These are phyloP conservation scores for Pulveroboletus frians DNA, from an alignment of 768 basidiomycete genomes.

Conservation along the genomic window DNA sequence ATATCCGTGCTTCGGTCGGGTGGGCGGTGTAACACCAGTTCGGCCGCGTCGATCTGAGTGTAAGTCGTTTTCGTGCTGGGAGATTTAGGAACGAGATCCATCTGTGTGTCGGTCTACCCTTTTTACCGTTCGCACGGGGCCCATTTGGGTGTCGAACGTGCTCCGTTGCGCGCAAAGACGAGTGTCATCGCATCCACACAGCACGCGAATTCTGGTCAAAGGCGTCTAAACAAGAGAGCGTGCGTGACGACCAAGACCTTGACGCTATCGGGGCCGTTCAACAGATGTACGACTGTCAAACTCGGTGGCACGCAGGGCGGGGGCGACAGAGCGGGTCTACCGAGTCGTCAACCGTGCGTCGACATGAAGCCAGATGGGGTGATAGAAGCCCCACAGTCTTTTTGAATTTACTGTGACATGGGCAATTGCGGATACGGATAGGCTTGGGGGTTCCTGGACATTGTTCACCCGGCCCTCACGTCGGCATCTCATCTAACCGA, in stretches of 20 bases:
- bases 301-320: too few species aligned
- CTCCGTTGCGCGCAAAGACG: too few species aligned
- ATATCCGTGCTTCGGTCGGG: neutral
- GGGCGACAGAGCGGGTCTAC: too few species aligned
- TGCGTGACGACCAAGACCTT: neutral
- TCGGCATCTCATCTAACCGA: constrained; percentile 7
- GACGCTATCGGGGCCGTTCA: too few species aligned
- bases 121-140: neutral
- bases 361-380: neutral
- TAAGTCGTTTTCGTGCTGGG: neutral
- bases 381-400: neutral
- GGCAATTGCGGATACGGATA: too few species aligned
- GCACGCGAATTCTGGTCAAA: constrained; percentile 4
- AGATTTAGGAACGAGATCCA: constrained; percentile 8
- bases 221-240: constrained; percentile 8
- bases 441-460: constrained; percentile 8
- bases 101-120: too few species aligned
- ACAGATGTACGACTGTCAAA: too few species aligned
- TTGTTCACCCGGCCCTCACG: neutral
- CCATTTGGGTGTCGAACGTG: neutral
- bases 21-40: neutral
- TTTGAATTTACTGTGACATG: too few species aligned
- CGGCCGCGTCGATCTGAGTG: constrained; percentile 11
- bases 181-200: constrained; percentile 4
- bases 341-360: too few species aligned